Base-by-base conservation (phyloP, 768 basidiomycete genomes). In the Chlorophyllum brunneum region DNA sequence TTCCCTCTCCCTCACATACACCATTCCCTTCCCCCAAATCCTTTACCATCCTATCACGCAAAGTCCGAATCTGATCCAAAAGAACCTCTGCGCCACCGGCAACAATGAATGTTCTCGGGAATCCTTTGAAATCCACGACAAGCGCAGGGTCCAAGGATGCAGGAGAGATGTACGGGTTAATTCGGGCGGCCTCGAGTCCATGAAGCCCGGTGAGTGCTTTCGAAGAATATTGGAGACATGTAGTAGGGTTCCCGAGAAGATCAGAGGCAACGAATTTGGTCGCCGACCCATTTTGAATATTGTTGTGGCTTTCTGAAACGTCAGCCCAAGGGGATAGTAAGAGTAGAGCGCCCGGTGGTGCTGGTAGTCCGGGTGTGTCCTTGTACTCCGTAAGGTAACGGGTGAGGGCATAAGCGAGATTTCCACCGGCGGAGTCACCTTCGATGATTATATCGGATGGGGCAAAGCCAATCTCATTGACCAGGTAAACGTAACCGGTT, bases 401-500 rank as follows among this genome's bases (percentile, higher is more conserved):
- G 5, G 71, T 76, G 37, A 88, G 71, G 0, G 83, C 81, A 30
- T 81, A 71, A 1, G 81, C 80, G 22, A 91, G 77, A 64, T 91
- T 86, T 3, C 76, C 90, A 2, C 90, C 89, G 0, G 89, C 86
- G 1, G 86, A 91, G 62, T 92, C 88, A 2, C 89, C 90, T 18
- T 72, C 72, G 20, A 91, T 43, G 48, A 88, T 73, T 59, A 92
- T 83, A 58, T 87, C 69, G 11, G 69, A 63, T 0, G 87, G 78
- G 1, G 70, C 56, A 62, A 88, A 83, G 0, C 80, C 79, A 23
- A 85, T 68, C 6, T 61, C 67, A 42, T 77, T 70, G 33, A 86
- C 72, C 18, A 91, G 82, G 63, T 91, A 85, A 37, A 76, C 68
- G 64, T 91, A 93, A 5, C 84, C 88, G 1, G 85, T 78, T 5